Conservation (phyloP, 495 filamentous ascomycete genomes). For the Platismatia glauca region DNA sequence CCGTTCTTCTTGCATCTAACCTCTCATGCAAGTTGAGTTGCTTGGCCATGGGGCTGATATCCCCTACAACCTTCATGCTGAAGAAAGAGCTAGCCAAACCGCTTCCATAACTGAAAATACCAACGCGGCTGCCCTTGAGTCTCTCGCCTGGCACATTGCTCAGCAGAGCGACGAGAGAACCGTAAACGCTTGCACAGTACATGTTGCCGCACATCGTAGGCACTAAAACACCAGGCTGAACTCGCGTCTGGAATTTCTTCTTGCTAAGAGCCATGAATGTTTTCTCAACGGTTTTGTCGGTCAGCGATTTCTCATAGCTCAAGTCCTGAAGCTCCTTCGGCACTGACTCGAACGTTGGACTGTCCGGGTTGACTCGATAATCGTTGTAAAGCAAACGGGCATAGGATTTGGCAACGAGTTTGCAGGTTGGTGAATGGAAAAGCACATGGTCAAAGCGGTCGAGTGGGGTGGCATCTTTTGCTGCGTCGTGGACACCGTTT, state of each 20-base stretch:
- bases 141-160: slow-evolving; percentile 59
- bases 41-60: slow-evolving; percentile 64
- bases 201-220: slow-evolving; percentile 97
- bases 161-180: slow-evolving; percentile 69
- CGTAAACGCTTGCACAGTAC: slow-evolving; percentile 95
- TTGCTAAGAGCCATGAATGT: slow-evolving; percentile 90
- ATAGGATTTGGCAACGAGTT: slow-evolving; percentile 92
- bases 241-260: slow-evolving; percentile 87
- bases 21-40: slow-evolving; percentile 72
- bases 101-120: slow-evolving; percentile 89
- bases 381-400: slow-evolving; percentile 95
- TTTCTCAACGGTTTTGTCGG: slow-evolving; percentile 94
- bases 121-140: slow-evolving; percentile 78
- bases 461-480: slow-evolving; percentile 51
- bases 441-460: slow-evolving; percentile 94
- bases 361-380: slow-evolving; percentile 69
- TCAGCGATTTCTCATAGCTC: slow-evolving; percentile 74
- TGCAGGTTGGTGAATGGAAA: slow-evolving; percentile 97
- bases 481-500: slow-evolving; percentile 43
- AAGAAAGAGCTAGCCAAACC: slow-evolving; percentile 87
- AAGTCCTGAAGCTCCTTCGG: slow-evolving; percentile 77
- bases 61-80: slow-evolving; percentile 73
- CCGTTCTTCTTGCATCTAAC: slow-evolving; percentile 58
- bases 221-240: slow-evolving; percentile 74
- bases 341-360: slow-evolving; percentile 74